Base-by-base conservation (phyloP, 176 grass and related monocot genomes). In the Saccharum officinarum region DNA sequence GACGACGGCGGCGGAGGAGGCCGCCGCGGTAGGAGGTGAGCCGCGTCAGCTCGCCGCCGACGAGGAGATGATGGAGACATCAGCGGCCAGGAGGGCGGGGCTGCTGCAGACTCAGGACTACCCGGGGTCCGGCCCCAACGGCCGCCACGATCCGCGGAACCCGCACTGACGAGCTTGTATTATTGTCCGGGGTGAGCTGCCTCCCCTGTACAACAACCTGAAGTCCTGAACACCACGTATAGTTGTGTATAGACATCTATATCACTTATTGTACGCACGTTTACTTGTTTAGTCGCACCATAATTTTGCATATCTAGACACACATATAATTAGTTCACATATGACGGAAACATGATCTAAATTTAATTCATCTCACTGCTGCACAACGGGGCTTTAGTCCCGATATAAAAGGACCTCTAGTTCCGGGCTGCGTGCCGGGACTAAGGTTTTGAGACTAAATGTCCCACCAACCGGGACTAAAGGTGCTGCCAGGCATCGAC, bases 51-150 rank as follows among this genome's bases (percentile, higher is more conserved):
- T 85, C 23, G 44, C 60, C 45, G 84, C 15, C 45, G 85, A 59
- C 67, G 73, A 86, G 61, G 62, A 67, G 30, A 47, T 18, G 30
- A 38, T 37, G 75, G 22, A 1, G 13, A 59, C 52, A 40, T 36
- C 82, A 18, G 31, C 36, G 42, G 46, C 37, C 9, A 87, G 80
- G 81, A 82, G 91, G 85, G 49, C 91, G 81, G 86, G 79, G 22
- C 18, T 95, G 16, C n/a, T 95, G 71, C 88, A 95, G 77, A 91
- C 84, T 78, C 75, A 95, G 31, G 94, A 93, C 68, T 95, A 95
- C 77, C 94, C 86, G 2, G 83, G 83, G 16, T 93, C 94, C 5
- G 86, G 88, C 9, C 61, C 94, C 25, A 95, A 95, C 86, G 80
- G 73, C 75, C 91, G 91, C 54, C 94, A 93, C 63, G 88, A 95